Percentiles rank a stretch among this genome's conserved stretches.
Evolutionary conservation across 768 basidiomycete species (phyloP).

Genomic region (Trametes cinnabarina): DNA sequence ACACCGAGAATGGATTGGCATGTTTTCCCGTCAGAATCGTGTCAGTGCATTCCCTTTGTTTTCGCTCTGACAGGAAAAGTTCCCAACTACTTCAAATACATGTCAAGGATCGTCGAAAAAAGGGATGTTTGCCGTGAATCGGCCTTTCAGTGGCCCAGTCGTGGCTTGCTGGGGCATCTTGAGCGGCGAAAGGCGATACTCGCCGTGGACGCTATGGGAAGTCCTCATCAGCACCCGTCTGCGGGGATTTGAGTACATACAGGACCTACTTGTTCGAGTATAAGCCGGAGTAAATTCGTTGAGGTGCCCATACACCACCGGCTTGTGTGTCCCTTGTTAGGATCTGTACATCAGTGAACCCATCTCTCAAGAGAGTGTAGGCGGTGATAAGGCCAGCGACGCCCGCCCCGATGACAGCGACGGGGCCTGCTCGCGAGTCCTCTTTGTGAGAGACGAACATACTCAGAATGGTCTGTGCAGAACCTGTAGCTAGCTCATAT

Average conservation of each 20-base stretch:
- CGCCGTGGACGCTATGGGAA: constrained; percentile 54
- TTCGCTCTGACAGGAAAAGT: too few species aligned
- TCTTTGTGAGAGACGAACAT: not conserved
- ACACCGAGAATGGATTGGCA: too few species aligned
- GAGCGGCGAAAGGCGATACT: constrained; percentile 56
- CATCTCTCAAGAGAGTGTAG: constrained; percentile 53
- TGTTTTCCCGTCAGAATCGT: too few species aligned
- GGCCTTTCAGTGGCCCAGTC: constrained; percentile 34
- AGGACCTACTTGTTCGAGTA: constrained; percentile 57
- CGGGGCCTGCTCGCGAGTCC: constrained; percentile 14
- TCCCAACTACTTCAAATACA: too few species aligned
- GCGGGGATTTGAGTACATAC: not conserved
- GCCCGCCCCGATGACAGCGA: constrained; percentile 57
- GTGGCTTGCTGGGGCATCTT: constrained; percentile 43
- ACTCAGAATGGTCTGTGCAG: not conserved
- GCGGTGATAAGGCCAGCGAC: constrained; percentile 60
- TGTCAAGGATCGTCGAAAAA: too few species aligned
- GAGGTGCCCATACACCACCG: constrained; percentile 61
- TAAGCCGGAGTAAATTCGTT: constrained; percentile 55
- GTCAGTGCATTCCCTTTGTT: too few species aligned
- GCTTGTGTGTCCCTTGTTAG: constrained; percentile 53
- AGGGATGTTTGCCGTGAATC: too few species aligned
- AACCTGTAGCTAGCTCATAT: too few species aligned
- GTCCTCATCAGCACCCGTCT: not conserved
- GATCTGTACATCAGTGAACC: constrained; percentile 53